Evolutionary conservation across 768 basidiomycete species (phyloP).

Genomic region (Tulasnella sp.): DNA sequence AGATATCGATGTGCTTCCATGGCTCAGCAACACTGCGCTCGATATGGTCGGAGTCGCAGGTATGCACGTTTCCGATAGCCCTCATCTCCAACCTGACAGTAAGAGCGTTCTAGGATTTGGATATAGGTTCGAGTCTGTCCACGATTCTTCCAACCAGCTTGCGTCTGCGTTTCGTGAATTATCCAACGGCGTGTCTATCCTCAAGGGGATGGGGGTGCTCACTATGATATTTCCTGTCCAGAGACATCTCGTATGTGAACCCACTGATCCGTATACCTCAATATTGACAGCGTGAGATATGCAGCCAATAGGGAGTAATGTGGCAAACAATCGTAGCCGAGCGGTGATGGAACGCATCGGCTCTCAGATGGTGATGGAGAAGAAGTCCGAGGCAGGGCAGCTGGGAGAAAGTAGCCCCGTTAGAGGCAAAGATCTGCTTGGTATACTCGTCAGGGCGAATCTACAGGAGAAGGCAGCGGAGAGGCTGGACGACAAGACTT

Average conservation of each 20-base stretch:
- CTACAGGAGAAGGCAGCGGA: conserved; percentile 45
- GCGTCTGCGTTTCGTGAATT: not conserved
- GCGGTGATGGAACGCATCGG: not conserved
- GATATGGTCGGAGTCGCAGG: conserved; percentile 24
- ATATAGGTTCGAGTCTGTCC: conserved; percentile 28
- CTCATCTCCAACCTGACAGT: too few relatives aligned
- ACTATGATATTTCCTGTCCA: not conserved
- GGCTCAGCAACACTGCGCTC: conserved; percentile 18
- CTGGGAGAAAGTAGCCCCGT: not conserved
- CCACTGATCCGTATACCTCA: not conserved
- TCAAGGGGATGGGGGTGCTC: not conserved
- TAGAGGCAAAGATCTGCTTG: not conserved
- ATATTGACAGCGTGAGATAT: not conserved
- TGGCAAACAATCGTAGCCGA: too few relatives aligned
- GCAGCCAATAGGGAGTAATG: not conserved
- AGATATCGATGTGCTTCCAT: conserved; percentile 9
- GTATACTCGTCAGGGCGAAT: conserved; percentile 40
- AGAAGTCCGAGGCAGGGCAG: not conserved
- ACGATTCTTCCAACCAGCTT: not conserved
- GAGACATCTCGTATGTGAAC: not conserved
- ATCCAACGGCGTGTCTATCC: conserved; percentile 3
- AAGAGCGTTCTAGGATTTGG: conserved; percentile 27
- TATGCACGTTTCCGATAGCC: not conserved
- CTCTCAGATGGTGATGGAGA: not conserved
- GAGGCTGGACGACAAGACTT: conserved; percentile 49